phyloP scores from a whole-genome alignment of 2,329 filamentous ascomycete genomes.

The Keithomyces neogunnii region DNA sequence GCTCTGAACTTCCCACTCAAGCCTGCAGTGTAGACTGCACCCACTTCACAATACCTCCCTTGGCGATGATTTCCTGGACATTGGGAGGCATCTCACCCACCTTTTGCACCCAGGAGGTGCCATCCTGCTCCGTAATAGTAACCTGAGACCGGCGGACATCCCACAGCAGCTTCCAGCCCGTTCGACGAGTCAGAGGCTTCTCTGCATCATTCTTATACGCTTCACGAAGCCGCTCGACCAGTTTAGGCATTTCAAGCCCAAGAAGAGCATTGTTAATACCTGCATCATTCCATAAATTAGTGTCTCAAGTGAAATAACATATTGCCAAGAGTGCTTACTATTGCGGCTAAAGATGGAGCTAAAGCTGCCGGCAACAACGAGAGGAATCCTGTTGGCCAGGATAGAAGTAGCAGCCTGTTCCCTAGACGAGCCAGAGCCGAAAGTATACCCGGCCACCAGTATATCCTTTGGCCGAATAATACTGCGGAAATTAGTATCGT shows the following conservation, averaged over 20 bases:
- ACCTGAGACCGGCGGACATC: conserved; percentile 68
- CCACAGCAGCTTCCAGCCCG: conserved; percentile 78
- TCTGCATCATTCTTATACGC: conserved; percentile 37
- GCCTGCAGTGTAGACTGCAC: conserved; percentile 44
- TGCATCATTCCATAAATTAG: too few species aligned
- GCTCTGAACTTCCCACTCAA: too few species aligned
- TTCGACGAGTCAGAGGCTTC: conserved; percentile 41
- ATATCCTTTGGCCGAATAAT: conserved; percentile 66
- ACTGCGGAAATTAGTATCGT: conserved; percentile 62
- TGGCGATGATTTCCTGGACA: conserved; percentile 76
- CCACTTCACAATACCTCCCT: conserved; percentile 75
- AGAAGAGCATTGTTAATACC: conserved; percentile 70
- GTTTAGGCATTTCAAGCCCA: conserved; percentile 59
- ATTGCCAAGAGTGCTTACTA: conserved; percentile 22
- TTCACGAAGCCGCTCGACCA: conserved; percentile 58
- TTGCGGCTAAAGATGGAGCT: conserved; percentile 77
- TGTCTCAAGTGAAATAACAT: too few species aligned
- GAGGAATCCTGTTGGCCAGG: conserved; percentile 12
- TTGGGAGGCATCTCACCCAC: conserved; percentile 78
- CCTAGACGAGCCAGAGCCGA: conserved; percentile 66
- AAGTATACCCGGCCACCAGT: conserved; percentile 80
- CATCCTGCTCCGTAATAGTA: conserved; percentile 60
- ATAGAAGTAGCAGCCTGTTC: neutral
- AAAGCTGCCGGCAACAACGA: conserved; percentile 75
- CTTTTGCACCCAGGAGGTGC: conserved; percentile 65